A percentile compares a stretch with the other conserved stretches of the same genome.
Conservation (phyloP, 805 yeast genomes). For the Zygosaccharomyces rouxii region DNA sequence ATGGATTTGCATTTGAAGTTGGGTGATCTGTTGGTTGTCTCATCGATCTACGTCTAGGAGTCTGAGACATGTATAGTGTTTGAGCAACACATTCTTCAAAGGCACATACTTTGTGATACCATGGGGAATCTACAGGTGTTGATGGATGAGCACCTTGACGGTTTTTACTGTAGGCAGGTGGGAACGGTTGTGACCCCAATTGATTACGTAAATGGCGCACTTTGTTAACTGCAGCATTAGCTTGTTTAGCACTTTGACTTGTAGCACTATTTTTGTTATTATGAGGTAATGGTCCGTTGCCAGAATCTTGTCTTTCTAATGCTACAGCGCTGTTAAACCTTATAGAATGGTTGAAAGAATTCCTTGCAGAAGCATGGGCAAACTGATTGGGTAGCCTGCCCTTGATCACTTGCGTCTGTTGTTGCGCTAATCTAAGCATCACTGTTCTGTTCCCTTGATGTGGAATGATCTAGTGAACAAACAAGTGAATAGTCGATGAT, state of each 20-base stretch:
- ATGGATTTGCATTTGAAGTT: slow-evolving; percentile 40
- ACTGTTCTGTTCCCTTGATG: background rate
- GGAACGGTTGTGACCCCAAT: slow-evolving; percentile 10
- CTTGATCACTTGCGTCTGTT: slow-evolving; percentile 35
- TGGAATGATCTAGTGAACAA: background rate
- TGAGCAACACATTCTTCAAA: slow-evolving; percentile 48
- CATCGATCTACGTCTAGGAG: slow-evolving; percentile 32
- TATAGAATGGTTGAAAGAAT: slow-evolving; percentile 37
- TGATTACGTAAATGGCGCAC: slow-evolving; percentile 27
- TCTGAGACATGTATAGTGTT: slow-evolving; percentile 35
- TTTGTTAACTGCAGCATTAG: slow-evolving; percentile 27
- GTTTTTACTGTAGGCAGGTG: slow-evolving; percentile 12
- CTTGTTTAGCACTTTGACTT: slow-evolving; percentile 20
- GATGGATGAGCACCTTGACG: slow-evolving; percentile 18
- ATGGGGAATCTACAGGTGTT: slow-evolving; percentile 40
- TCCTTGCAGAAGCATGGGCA: slow-evolving; percentile 36
- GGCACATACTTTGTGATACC: slow-evolving; percentile 46
- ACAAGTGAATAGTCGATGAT: background rate
- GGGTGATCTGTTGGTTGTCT: slow-evolving; percentile 34
- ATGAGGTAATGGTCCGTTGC: slow-evolving; percentile 3
- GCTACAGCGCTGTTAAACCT: slow-evolving; percentile 37
- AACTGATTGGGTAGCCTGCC: slow-evolving; percentile 39
- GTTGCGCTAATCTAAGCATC: slow-evolving; percentile 36
- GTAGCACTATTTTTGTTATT: slow-evolving; percentile 11
- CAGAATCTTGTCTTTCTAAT: slow-evolving; percentile 29